These are phyloP conservation scores for Pseudocercospora crystallina DNA, from an alignment of 2,329 filamentous ascomycete genomes.

Conservation along the genomic window DNA sequence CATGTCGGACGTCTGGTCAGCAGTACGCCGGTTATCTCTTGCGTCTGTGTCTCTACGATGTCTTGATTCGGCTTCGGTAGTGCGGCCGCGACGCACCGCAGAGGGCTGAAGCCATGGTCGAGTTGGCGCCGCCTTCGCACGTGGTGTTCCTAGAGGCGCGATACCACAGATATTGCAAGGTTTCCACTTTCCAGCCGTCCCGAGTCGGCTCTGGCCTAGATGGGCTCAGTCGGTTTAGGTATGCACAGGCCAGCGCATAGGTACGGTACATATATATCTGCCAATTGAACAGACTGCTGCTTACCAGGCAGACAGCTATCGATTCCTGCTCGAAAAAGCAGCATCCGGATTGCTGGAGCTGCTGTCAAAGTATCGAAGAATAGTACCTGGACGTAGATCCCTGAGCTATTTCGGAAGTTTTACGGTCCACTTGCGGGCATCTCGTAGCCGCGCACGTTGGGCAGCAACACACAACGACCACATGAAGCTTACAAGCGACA, in stretches of 20 bases:
- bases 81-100: slow-evolving; percentile 1
- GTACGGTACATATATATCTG: too few relatives aligned
- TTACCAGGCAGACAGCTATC: too few relatives aligned
- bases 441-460: slow-evolving; percentile 8
- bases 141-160: slow-evolving; percentile 1
- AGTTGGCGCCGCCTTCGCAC: slow-evolving; percentile 3
- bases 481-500: slow-evolving; percentile 13
- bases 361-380: too few relatives aligned
- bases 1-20: background rate
- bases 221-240: too few relatives aligned
- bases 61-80: slow-evolving; percentile 1
- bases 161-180: too few relatives aligned
- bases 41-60: background rate
- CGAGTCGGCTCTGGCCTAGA: too few relatives aligned
- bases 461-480: slow-evolving; percentile 12
- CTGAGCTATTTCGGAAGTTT: slow-evolving; percentile 5
- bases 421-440: slow-evolving; percentile 1
- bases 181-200: too few relatives aligned
- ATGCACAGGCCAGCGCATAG: too few relatives aligned
- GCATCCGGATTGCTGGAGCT: too few relatives aligned
- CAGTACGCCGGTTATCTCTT: slow-evolving; percentile 2
- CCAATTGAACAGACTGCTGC: too few relatives aligned
- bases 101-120: too few relatives aligned
- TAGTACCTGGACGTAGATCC: background rate
- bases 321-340: too few relatives aligned